Percentiles rank a stretch among this genome's conserved stretches.
Conservation (phyloP, 225 moss, liverwort and hornwort genomes). For the Thuidium tamariscinum region DNA sequence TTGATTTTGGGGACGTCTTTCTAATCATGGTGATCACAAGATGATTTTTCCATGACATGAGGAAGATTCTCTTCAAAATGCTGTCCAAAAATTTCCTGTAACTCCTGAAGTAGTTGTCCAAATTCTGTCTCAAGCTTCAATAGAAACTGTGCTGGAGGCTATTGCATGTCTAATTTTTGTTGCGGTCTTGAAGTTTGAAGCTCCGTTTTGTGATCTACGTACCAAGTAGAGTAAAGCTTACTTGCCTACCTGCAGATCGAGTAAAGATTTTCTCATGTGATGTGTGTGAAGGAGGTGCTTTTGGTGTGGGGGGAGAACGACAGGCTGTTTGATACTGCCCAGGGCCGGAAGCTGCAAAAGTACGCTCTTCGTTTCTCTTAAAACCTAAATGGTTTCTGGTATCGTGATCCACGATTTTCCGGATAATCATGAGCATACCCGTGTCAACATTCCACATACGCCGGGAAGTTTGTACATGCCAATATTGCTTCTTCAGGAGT, state of each 20-base stretch:
- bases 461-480: background rate
- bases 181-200: background rate
- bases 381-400: background rate
- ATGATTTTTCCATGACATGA: background rate
- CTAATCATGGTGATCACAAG: background rate
- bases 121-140: background rate
- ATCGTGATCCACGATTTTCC: background rate
- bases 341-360: slow-evolving; percentile 18
- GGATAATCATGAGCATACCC: background rate
- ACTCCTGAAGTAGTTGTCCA: background rate
- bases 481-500: background rate
- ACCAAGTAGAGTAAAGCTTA: background rate
- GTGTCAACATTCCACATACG: background rate
- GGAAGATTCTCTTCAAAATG: background rate
- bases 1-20: background rate
- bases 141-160: background rate
- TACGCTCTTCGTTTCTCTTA: background rate
- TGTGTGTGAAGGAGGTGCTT: slow-evolving; percentile 27
- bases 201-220: background rate
- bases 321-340: background rate
- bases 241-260: background rate
- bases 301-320: slow-evolving; percentile 21
- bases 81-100: too few relatives aligned
- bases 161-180: background rate
- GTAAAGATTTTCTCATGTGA: background rate